phyloP scores from a whole-genome alignment of 73 alveolate genomes.

The Paramecium caudatum region DNA sequence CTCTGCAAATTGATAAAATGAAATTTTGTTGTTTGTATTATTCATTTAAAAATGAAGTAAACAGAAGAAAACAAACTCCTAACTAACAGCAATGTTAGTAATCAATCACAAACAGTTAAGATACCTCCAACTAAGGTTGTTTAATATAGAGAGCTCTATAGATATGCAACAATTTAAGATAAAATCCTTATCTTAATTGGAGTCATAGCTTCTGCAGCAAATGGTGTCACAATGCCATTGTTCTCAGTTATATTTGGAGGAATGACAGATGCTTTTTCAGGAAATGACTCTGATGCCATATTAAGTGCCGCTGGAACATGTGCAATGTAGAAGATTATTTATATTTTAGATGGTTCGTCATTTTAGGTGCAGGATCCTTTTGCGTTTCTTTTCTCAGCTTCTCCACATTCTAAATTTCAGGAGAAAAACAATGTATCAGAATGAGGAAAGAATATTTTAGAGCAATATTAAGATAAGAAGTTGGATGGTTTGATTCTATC shows the following conservation, averaged over 20 bases:
- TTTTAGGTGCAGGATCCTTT: slow-evolving; percentile 78
- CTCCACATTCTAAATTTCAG: slow-evolving; percentile 46
- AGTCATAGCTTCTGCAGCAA: slow-evolving; percentile 66
- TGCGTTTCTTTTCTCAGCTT: slow-evolving; percentile 66
- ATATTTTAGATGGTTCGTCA: slow-evolving; percentile 73
- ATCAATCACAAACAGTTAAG: too few species aligned
- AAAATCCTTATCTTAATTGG: slow-evolving; percentile 72
- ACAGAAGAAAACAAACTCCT: neutral
- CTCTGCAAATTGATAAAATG: too few species aligned
- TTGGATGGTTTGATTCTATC: slow-evolving; percentile 83
- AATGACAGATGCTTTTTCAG: slow-evolving; percentile 84
- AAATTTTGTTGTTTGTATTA: too few species aligned
- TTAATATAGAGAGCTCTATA: slow-evolving; percentile 48
- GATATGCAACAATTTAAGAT: slow-evolving; percentile 77
- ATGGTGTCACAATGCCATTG: slow-evolving; percentile 83
- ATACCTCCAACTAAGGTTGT: too few species aligned
- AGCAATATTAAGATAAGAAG: slow-evolving; percentile 82
- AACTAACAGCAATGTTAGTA: too few species aligned
- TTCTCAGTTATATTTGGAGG: slow-evolving; percentile 84
- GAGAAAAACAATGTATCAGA: slow-evolving; percentile 75
- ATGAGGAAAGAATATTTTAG: slow-evolving; percentile 79
- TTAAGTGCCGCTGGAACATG: slow-evolving; percentile 69
- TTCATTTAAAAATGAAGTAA: neutral
- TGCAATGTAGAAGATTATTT: slow-evolving; percentile 33
- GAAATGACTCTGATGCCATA: slow-evolving; percentile 70